These are phyloP conservation scores for Nemania bipapillata DNA, from an alignment of 2,329 filamentous ascomycete genomes.

Conservation along the genomic window DNA sequence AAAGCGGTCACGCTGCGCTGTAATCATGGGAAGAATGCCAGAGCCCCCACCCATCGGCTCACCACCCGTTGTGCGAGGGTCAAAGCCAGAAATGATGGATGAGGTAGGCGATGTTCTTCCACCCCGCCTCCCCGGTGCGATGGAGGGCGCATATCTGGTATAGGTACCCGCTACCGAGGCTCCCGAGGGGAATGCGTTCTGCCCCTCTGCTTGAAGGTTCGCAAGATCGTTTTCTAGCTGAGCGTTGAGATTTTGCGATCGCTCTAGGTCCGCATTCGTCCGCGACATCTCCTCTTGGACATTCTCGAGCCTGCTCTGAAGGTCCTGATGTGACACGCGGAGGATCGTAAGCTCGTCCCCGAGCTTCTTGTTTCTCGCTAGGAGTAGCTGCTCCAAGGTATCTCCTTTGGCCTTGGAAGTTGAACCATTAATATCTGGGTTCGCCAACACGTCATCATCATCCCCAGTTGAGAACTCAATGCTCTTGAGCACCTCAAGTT, in stretches of 20 bases:
- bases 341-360: conserved; percentile 92
- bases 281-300: conserved; percentile 85
- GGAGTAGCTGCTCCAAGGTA: conserved; percentile 86
- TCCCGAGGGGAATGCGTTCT: conserved; percentile 85
- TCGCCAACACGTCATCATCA: conserved; percentile 72
- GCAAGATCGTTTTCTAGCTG: conserved; percentile 93
- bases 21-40: conserved; percentile 96
- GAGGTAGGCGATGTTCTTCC: conserved; percentile 87
- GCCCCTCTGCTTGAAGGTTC: conserved; percentile 83
- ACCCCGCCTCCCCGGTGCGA: conserved; percentile 70
- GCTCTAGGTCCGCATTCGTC: conserved; percentile 87
- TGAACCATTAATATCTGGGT: conserved; percentile 60
- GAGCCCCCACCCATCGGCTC: conserved; percentile 79
- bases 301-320: conserved; percentile 80
- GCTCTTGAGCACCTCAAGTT: conserved; percentile 95
- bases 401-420: conserved; percentile 73
- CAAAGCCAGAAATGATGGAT: conserved; percentile 97
- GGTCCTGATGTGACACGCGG: conserved; percentile 91
- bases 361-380: conserved; percentile 95
- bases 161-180: conserved; percentile 95
- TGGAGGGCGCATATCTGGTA: conserved; percentile 77
- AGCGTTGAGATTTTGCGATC: conserved; percentile 82
- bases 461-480: conserved; percentile 95
- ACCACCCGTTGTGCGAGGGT: conserved; percentile 69
- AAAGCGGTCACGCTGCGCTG: conserved; percentile 96